Evolutionary conservation across 257 asterid species (phyloP).

Genomic region (Thymus quinquecostatus): DNA sequence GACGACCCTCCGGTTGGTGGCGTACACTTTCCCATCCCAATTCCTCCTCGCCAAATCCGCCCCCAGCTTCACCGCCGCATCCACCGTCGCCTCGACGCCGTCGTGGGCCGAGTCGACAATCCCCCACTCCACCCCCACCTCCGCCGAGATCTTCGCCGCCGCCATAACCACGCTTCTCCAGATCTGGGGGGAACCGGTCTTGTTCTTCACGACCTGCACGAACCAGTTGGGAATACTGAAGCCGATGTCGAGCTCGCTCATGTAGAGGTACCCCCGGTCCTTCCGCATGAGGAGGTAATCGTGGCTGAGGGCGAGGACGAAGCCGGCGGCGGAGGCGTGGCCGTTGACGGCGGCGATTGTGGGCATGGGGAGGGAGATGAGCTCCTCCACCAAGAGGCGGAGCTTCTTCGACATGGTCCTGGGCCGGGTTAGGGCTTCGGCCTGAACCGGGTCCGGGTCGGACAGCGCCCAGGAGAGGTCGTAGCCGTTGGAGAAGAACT

Average conservation of each 20-base stretch:
- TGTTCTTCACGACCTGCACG: slow-evolving; percentile 42
- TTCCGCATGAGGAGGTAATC: slow-evolving; percentile 66
- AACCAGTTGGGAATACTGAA: slow-evolving; percentile 54
- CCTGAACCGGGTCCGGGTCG: slow-evolving; percentile 31
- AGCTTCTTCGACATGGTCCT: slow-evolving; percentile 47
- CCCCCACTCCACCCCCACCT: slow-evolving; percentile 52
- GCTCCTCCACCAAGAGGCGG: slow-evolving; percentile 55
- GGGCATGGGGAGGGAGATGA: slow-evolving; percentile 76
- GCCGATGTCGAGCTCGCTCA: slow-evolving; percentile 69
- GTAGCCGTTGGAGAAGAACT: slow-evolving; percentile 81
- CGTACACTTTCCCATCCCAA: slow-evolving; percentile 58
- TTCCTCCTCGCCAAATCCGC: slow-evolving; percentile 49
- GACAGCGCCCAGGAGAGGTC: slow-evolving; percentile 61
- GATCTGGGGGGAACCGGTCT: slow-evolving; percentile 43
- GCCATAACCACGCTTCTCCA: slow-evolving; percentile 58
- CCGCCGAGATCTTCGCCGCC: slow-evolving; percentile 51
- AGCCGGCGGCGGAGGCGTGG: slow-evolving; percentile 68
- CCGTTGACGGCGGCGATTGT: slow-evolving; percentile 79
- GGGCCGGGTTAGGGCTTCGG: slow-evolving; percentile 21
- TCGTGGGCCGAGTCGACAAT: slow-evolving; percentile 56
- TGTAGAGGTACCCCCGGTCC: slow-evolving; percentile 61
- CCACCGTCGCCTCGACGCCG: slow-evolving; percentile 54
- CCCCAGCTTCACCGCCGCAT: slow-evolving; percentile 56
- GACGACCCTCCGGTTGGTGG: slow-evolving; percentile 46
- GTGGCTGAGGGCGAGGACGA: slow-evolving; percentile 57